These are phyloP conservation scores for Trichoderma cornu-damae DNA, from an alignment of 2,329 filamentous ascomycete species.

Conservation along the genomic window DNA sequence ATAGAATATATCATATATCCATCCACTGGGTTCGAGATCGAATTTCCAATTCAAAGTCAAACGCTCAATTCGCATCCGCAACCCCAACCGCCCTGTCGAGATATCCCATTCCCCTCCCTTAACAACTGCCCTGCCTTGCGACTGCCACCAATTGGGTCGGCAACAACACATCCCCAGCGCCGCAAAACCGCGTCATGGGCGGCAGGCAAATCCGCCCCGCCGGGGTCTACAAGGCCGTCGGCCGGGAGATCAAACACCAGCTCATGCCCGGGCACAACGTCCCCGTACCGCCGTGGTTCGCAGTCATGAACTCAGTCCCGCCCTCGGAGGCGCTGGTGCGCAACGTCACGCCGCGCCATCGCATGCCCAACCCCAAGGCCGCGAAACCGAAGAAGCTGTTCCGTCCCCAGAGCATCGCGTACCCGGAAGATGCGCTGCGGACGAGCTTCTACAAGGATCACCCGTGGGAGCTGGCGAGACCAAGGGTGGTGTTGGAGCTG, in stretches of 20 bases:
- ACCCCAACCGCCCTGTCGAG: neutral
- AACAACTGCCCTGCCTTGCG: neutral
- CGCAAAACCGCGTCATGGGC: constrained; percentile 32
- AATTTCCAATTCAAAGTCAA: neutral
- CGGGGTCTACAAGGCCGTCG: constrained; percentile 44
- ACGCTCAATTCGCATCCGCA: neutral
- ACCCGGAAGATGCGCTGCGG: constrained; percentile 79
- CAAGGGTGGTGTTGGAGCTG: constrained; percentile 75
- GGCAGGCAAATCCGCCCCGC: constrained; percentile 43
- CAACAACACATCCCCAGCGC: no score
- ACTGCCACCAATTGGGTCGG: no score
- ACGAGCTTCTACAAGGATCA: constrained; percentile 85
- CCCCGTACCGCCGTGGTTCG: constrained; percentile 45
- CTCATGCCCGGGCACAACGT: constrained; percentile 33
- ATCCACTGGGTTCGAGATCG: neutral
- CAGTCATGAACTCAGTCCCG: constrained; percentile 48
- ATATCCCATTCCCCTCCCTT: neutral
- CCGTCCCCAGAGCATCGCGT: constrained; percentile 69
- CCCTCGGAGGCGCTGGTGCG: constrained; percentile 56
- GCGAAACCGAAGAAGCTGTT: constrained; percentile 67
- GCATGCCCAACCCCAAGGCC: constrained; percentile 37
- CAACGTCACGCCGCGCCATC: constrained; percentile 46
- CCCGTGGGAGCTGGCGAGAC: constrained; percentile 92
- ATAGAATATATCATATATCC: constrained; percentile 2
- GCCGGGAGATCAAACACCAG: constrained; percentile 40